Percentiles rank a stretch among this genome's conserved stretches.
phyloP scores from a whole-genome alignment of 2,329 filamentous ascomycete species.

The Bipolaris zeicola region DNA sequence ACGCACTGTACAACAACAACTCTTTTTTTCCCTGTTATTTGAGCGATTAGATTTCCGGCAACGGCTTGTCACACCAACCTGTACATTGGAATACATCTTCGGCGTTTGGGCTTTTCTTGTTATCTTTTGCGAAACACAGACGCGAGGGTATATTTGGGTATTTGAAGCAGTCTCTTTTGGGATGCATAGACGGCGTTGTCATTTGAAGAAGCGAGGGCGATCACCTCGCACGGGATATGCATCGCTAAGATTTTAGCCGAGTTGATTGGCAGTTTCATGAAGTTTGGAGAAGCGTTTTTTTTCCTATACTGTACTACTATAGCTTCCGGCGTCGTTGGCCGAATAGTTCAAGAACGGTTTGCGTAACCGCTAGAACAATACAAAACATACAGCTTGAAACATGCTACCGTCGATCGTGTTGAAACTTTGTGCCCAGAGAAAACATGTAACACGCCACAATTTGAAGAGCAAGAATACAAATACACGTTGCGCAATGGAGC shows the following conservation, averaged over 20 bases:
- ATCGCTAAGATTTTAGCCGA: background rate
- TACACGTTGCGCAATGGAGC: background rate
- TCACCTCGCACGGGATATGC: background rate
- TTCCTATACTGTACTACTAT: slow-evolving; percentile 5
- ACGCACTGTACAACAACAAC: slow-evolving; percentile 7
- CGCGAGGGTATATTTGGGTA: slow-evolving; percentile 19
- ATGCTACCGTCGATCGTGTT: background rate
- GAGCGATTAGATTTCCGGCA: background rate
- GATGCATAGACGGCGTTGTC: slow-evolving; percentile 21
- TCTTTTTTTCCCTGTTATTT: background rate
- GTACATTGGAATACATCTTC: slow-evolving; percentile 16
- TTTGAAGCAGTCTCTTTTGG: slow-evolving; percentile 11
- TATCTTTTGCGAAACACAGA: slow-evolving; percentile 16
- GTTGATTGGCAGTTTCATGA: slow-evolving; percentile 10
- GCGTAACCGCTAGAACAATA: slow-evolving; percentile 1
- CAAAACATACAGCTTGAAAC: background rate
- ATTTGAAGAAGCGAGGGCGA: slow-evolving; percentile 10
- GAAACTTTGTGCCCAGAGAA: background rate
- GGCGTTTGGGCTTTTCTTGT: slow-evolving; percentile 18
- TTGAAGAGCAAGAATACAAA: background rate
- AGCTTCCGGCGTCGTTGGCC: background rate
- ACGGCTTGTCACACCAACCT: slow-evolving; percentile 12
- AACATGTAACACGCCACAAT: background rate
- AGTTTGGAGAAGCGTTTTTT: background rate
- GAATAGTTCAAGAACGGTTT: background rate